Evolutionary conservation across 805 yeast species (phyloP), one percentile per base, ranked within the genome.

Genomic region (Maudiozyma serrabonitensis): DNA sequence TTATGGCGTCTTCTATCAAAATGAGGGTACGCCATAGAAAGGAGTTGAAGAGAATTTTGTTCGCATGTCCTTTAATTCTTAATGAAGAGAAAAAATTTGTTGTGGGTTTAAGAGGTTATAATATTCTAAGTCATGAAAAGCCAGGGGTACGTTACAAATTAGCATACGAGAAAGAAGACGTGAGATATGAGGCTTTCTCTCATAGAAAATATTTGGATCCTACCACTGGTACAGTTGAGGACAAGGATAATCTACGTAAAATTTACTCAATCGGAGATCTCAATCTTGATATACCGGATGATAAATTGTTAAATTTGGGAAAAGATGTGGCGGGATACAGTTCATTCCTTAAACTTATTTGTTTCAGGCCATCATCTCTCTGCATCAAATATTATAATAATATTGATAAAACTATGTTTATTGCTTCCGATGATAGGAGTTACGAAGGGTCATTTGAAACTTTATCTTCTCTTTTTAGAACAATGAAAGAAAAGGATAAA

Each of bases 81-180:
- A 74, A 80, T 43, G 78, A 77, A 37, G 66, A 69, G 0, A 49
- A 47, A 3, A 48, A 58, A 26, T 55, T 90, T 18, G 70, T 73
- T 0, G 75, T 91, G 45, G 84, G 88, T 0, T 73, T 90, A 0
- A 78, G 77, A 55, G 97, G 95, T 0, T 85, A 80, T 58, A 67
- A 83, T 0, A 71, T 85, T n/a, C 76, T 75, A 52, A 70, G 73
- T 7, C 79, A 78, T 47, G 82, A 81, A 50, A 74, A 70, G 41
- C 58, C 79, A 0, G 71, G 74, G 18, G 67, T 75, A n/a, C 52
- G 57, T 45, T 69, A 78, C 12, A 73, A 73, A 38, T 71, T 71
- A 42, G 76, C 85, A 5, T 80, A 76, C 61, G 79, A 76, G 41
- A 74, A 75, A 45, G 77, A 74, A 2, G 82, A 79, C 23, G 62